These are phyloP conservation scores for Dittrichia graveolens DNA, from an alignment of 129 eudicot genomes.

Conservation along the genomic window DNA sequence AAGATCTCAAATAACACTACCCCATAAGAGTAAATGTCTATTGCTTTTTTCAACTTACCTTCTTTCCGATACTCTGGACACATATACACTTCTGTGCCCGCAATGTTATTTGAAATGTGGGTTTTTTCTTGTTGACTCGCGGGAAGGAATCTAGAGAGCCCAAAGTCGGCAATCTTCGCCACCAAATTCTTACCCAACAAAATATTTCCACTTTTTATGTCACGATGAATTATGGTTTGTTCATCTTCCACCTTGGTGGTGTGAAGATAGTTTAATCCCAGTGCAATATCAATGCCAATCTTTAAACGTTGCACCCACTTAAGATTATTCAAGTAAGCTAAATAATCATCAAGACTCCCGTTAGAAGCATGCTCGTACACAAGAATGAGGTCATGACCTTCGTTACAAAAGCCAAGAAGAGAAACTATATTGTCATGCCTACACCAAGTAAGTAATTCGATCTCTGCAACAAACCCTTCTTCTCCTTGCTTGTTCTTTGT, in stretches of 20 bases:
- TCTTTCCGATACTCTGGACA: neutral
- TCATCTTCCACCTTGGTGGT: no score
- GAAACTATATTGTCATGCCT: neutral
- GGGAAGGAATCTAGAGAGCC: neutral
- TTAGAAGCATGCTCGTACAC: slow-evolving; percentile 16
- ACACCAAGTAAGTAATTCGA: neutral
- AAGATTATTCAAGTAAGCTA: neutral
- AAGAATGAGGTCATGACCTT: neutral
- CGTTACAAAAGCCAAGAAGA: neutral
- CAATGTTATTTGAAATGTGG: neutral
- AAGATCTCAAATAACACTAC: slow-evolving; percentile 17
- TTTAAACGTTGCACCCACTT: slow-evolving; percentile 7
- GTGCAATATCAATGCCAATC: slow-evolving; percentile 10
- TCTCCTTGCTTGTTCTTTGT: neutral
- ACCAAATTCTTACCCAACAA: neutral
- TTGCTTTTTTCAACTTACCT: neutral
- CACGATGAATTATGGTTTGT: slow-evolving; percentile 14
- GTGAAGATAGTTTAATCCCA: slow-evolving; percentile 11
- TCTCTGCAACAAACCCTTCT: neutral
- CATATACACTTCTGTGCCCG: slow-evolving; percentile 10
- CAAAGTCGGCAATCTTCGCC: slow-evolving; percentile 26
- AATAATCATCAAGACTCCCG: neutral
- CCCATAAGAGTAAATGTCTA: slow-evolving; percentile 7
- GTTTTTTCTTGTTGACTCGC: neutral
- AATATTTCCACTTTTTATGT: slow-evolving; percentile 10